Evolutionary conservation across 139 green algal species (phyloP).

Genomic region (Diplosphaera chodatii): DNA sequence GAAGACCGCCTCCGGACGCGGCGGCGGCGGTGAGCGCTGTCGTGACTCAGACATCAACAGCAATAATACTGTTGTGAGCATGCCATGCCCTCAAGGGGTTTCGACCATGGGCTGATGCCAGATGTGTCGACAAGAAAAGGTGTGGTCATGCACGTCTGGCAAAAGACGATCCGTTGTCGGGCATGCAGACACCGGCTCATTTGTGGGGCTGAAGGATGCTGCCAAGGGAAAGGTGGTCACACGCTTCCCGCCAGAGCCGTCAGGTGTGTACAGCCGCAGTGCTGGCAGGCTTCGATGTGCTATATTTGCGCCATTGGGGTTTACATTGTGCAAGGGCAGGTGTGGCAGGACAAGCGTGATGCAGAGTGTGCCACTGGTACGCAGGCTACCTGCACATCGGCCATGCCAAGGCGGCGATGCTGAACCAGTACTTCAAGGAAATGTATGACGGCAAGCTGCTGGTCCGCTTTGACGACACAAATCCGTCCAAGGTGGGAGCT

Average conservation of each 20-base stretch:
- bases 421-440: conserved; percentile 92
- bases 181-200: conserved; percentile 61
- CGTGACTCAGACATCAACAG: no score
- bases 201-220: conserved; percentile 75
- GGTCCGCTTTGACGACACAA: conserved; percentile 98
- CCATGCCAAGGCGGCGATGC: conserved; percentile 85
- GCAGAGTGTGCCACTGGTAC: no score
- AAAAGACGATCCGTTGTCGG: no score
- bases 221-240: conserved; percentile 88
- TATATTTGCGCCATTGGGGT: no score
- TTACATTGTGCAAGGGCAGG: no score
- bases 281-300: no score
- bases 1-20: conserved; percentile 17
- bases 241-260: conserved; percentile 96
- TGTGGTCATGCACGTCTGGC: no score
- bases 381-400: conserved; percentile 90
- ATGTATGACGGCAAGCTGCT: conserved; percentile 85
- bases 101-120: no score
- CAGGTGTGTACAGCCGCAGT: not conserved
- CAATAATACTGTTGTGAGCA: no score
- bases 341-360: no score
- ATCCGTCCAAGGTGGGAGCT: conserved; percentile 77
- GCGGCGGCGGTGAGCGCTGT: conserved; percentile 25
- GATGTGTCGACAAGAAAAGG: no score
- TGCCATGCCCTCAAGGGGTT: no score